phyloP scores from a whole-genome alignment of 176 grass and related monocot species.

The Musa beccarii region DNA sequence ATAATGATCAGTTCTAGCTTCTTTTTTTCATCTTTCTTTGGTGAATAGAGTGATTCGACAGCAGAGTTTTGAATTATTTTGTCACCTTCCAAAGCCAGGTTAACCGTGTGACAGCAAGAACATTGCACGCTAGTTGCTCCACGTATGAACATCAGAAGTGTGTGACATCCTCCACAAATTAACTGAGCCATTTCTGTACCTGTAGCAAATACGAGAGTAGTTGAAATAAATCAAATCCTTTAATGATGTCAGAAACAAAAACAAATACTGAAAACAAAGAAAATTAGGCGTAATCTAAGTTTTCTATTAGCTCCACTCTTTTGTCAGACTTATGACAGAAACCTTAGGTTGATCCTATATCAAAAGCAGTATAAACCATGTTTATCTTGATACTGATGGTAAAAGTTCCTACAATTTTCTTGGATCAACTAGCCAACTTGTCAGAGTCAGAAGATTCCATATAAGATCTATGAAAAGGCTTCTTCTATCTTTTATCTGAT shows the following conservation, averaged over 20 bases:
- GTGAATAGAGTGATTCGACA: not conserved
- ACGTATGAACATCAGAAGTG: constrained; percentile 94
- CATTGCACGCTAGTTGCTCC: constrained; percentile 90
- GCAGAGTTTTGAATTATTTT: not conserved
- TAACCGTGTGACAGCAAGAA: constrained; percentile 95
- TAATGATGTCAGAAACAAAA: not conserved
- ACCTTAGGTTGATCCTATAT: no score
- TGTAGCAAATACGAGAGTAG: constrained; percentile 2
- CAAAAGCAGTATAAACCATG: not conserved
- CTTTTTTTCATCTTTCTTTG: not conserved
- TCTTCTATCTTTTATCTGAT: not conserved
- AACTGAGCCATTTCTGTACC: constrained; percentile 96
- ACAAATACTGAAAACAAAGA: not conserved
- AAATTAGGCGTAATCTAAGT: not conserved
- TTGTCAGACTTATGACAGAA: no score
- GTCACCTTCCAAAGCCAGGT: constrained; percentile 81
- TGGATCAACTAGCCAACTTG: no score
- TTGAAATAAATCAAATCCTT: not conserved
- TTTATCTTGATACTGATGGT: no score
- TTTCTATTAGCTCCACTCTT: not conserved
- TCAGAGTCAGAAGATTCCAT: not conserved
- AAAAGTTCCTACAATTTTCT: no score
- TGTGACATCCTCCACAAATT: constrained; percentile 96
- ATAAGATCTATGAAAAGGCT: not conserved
- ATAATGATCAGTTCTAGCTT: not conserved